Evolutionary conservation across 2,329 filamentous ascomycete species (phyloP).

Genomic region (Mariannaea sp.): DNA sequence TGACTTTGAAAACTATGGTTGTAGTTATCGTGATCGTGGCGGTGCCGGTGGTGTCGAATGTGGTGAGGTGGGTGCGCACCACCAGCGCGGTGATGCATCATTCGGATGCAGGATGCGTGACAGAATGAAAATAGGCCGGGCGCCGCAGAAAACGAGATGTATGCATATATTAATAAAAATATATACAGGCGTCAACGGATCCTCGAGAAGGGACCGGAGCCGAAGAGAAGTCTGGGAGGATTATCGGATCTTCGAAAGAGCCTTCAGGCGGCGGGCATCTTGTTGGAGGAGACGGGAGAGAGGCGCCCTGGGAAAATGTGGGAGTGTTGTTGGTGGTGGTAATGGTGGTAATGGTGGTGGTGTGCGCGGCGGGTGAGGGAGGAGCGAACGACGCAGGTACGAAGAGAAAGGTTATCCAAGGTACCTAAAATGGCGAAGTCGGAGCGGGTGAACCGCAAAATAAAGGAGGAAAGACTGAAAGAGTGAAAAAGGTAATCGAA

Average conservation of each 20-base stretch:
- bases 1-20: constrained; percentile 18
- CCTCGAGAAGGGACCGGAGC: constrained; percentile 6
- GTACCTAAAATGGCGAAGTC: constrained; percentile 5
- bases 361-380: constrained; percentile 1
- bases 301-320: constrained; percentile 14
- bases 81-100: constrained; percentile 34
- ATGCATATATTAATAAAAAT: neutral
- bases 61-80: constrained; percentile 29
- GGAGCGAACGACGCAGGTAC: constrained; percentile 30
- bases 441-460: constrained; percentile 11
- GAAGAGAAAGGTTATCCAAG: too few relatives aligned
- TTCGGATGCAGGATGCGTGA: constrained; percentile 17
- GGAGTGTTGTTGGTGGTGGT: too few relatives aligned
- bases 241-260: constrained; percentile 11
- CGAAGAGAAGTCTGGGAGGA: constrained; percentile 3
- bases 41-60: constrained; percentile 23
- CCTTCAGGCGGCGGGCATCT: constrained; percentile 21
- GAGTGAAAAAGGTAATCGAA: constrained; percentile 22
- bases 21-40: constrained; percentile 25
- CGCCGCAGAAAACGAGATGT: neutral
- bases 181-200: neutral
- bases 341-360: too few relatives aligned
- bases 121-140: neutral
- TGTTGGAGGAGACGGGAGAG: constrained; percentile 13
- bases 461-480: constrained; percentile 22